Evolutionary conservation across 2,329 filamentous ascomycete genomes (phyloP).

Genomic region (Colletotrichum orbiculare): DNA sequence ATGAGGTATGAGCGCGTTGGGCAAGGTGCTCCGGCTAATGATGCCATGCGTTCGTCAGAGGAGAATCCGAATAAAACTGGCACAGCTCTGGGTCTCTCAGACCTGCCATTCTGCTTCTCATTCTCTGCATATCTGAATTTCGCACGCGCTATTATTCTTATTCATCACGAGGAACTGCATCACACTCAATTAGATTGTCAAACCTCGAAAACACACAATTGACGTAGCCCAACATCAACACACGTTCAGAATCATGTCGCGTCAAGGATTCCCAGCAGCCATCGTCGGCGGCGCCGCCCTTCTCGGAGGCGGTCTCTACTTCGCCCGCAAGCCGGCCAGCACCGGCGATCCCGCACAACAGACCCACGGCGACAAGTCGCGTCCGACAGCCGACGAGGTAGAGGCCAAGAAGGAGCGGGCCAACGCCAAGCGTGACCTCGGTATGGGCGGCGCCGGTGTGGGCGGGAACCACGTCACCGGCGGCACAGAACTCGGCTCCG

Average conservation of each 20-base stretch:
- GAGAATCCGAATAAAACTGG: constrained; percentile 5
- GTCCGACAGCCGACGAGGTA: constrained; percentile 27
- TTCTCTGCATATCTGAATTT: not conserved
- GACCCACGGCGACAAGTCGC: constrained; percentile 6
- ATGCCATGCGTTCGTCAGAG: constrained; percentile 34
- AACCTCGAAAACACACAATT: not conserved
- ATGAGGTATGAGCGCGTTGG: not conserved
- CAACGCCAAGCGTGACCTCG: constrained; percentile 45
- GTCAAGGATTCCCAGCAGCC: constrained; percentile 16
- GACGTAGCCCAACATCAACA: not conserved
- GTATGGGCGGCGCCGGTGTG: constrained; percentile 46
- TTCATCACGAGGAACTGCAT: not conserved
- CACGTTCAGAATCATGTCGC: constrained; percentile 19
- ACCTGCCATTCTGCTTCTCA: not conserved
- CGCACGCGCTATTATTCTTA: not conserved
- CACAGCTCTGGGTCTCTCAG: not conserved
- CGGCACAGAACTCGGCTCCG: constrained; percentile 43
- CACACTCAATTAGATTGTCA: not conserved
- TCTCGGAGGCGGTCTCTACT: constrained; percentile 34
- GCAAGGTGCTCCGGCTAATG: constrained; percentile 7
- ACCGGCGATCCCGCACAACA: constrained; percentile 27
- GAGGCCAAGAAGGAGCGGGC: constrained; percentile 33
- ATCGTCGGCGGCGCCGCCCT: constrained; percentile 27
- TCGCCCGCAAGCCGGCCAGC: constrained; percentile 16
- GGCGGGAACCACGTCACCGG: constrained; percentile 46